A percentile compares a stretch with the other conserved stretches of the same genome.
Conservation (phyloP, 2,329 filamentous ascomycete genomes). For the Fusarium sp. region DNA sequence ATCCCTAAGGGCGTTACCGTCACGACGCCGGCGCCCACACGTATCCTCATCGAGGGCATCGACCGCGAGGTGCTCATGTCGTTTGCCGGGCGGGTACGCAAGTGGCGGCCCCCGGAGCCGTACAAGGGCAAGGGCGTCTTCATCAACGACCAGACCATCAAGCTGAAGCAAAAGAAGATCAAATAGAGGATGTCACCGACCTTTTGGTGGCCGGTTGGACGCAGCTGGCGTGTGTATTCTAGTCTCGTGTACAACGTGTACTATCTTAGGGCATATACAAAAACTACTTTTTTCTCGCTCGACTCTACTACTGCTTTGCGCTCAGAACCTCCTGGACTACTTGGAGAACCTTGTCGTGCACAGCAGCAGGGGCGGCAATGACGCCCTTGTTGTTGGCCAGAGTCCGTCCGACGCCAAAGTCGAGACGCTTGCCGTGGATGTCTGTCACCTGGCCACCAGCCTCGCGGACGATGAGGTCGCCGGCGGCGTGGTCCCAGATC, state of each 20-base stretch:
- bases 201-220: conserved; percentile 29
- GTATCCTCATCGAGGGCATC: conserved; percentile 88
- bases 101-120: conserved; percentile 92
- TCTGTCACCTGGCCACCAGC: conserved; percentile 94
- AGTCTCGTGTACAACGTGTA: conserved; percentile 47
- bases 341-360: conserved; percentile 81
- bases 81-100: conserved; percentile 89
- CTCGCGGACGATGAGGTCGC: conserved; percentile 93
- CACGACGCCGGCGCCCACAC: conserved; percentile 88
- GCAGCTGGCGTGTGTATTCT: conserved; percentile 47
- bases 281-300: conserved; percentile 34
- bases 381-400: conserved; percentile 93
- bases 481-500: conserved; percentile 99
- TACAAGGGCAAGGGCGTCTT: conserved; percentile 99
- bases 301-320: conserved; percentile 43
- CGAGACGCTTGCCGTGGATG: conserved; percentile 82
- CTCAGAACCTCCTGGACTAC: conserved; percentile 84
- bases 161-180: conserved; percentile 97
- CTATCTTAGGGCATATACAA: conserved; percentile 48
- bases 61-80: conserved; percentile 89
- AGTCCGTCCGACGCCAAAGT: conserved; percentile 89
- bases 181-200: conserved; percentile 65
- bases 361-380: conserved; percentile 82
- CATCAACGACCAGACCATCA: conserved; percentile 97
- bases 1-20: conserved; percentile 87